Evolutionary conservation across 805 yeast genomes (phyloP).

Genomic region (Kuraishia piskuri): DNA sequence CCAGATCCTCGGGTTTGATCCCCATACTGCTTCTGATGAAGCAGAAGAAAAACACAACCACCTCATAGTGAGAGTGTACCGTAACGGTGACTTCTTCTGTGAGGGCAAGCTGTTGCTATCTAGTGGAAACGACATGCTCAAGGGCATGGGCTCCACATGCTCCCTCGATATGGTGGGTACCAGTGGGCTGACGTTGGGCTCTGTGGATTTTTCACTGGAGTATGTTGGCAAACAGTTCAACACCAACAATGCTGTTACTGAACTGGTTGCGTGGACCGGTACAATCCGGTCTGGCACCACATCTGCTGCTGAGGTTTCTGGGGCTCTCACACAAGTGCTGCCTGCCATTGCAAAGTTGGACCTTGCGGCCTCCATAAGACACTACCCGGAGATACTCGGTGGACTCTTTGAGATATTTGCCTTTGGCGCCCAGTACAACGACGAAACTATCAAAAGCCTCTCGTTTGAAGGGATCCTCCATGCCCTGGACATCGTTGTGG

Average conservation of each 20-base stretch:
- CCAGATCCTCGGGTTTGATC: constrained; percentile 50
- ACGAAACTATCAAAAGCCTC: constrained; percentile 6
- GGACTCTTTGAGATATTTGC: constrained; percentile 28
- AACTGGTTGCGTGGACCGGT: constrained; percentile 43
- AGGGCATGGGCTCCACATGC: constrained; percentile 19
- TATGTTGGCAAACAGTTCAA: constrained; percentile 66
- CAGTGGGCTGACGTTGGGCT: constrained; percentile 30
- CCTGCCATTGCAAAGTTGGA: constrained; percentile 44
- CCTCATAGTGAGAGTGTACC: constrained; percentile 45
- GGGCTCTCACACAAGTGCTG: constrained; percentile 38
- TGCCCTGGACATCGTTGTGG: constrained; percentile 52
- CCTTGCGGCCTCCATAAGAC: constrained; percentile 43
- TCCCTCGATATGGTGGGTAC: constrained; percentile 33
- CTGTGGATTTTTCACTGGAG: constrained; percentile 44
- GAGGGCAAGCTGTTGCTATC: constrained; percentile 39
- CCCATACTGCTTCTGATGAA: constrained; percentile 8
- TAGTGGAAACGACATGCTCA: constrained; percentile 16
- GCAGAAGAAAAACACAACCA: too few species aligned
- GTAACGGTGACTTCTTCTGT: constrained; percentile 58
- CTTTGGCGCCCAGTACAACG: constrained; percentile 14
- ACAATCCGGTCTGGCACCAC: constrained; percentile 33
- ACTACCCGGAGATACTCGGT: constrained; percentile 49
- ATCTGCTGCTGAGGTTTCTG: constrained; percentile 29
- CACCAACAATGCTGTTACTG: constrained; percentile 44
- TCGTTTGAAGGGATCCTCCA: constrained; percentile 51